Evolutionary conservation across 495 filamentous ascomycete species (phyloP), one percentile per base, ranked within the genome.

Genomic region (Barbatosphaeria neglecta): DNA sequence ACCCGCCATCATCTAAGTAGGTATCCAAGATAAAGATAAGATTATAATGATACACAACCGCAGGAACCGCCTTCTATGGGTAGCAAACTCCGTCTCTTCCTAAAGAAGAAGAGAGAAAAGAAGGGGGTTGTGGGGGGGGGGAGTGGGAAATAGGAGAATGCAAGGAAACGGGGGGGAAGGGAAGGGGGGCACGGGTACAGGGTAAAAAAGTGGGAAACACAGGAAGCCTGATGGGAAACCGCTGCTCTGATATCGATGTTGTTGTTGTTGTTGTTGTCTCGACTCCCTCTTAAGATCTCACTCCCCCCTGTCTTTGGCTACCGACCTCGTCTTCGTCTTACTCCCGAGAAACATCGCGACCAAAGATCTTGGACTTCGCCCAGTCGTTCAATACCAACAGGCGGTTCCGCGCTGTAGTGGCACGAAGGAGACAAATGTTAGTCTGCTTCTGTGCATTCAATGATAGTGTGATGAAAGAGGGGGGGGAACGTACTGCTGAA

Each of bases 361-460:
- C 92, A 62, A 97, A 97, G 23, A 89, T 64, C 70, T 87, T 90
- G 43, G 90, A 84, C 77, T 99, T 99, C 57, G 88, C 58, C 92
- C 92, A 99, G 66, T 99, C 92, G 55, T 93, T 69, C 51, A 87
- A 72, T 37, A 99, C 92, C 20, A 99, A 75, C 50, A 96, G 75
- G 61, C 92, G 83, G 68, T 97, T 99, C 50, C 92, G 84, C 37
- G 81, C 83, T 87, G 52, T 48, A 61, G 55, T 35, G 5, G 16
- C 1, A 18, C 24, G 17, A 6, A 13, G 22, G 19, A 7, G 37
- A 17, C n/a, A 37, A 16, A 20, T 43, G 1, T 22, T 47, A 23
- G 40, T n/a, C n/a, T n/a, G n/a, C n/a, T n/a, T n/a, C n/a, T n/a
- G n/a, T n/a, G n/a, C n/a, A n/a, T n/a, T n/a, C n/a, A n/a, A n/a